Conservation (phyloP, 805 yeast species). For the Candida odintsovae region DNA sequence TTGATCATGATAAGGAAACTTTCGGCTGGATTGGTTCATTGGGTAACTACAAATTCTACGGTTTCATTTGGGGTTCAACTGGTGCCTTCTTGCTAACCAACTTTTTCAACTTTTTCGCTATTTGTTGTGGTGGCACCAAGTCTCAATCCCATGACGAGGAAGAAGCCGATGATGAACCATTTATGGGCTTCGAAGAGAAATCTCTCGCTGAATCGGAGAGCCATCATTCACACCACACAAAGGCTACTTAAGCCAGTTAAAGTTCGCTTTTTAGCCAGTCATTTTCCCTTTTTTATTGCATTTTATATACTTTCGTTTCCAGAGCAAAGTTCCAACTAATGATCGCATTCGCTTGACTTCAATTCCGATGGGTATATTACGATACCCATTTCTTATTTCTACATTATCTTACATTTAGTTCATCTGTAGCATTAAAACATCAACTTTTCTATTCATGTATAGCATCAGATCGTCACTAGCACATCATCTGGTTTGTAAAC, state of each 20-base stretch:
- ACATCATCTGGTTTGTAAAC: conserved; percentile 57
- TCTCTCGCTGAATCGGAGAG: neutral
- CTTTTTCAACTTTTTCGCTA: conserved; percentile 27
- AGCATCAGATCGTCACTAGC: conserved; percentile 21
- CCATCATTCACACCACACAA: neutral
- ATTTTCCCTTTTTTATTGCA: neutral
- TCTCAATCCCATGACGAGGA: conserved; percentile 1
- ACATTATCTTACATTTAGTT: neutral
- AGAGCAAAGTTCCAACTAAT: neutral
- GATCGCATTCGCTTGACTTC: neutral
- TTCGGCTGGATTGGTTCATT: conserved; percentile 54
- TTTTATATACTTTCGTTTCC: neutral
- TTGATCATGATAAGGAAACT: conserved; percentile 40
- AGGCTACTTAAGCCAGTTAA: too few species aligned
- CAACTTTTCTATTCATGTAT: neutral
- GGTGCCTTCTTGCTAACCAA: conserved; percentile 39
- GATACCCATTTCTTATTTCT: too few species aligned
- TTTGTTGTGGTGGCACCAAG: conserved; percentile 35
- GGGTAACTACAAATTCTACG: conserved; percentile 43
- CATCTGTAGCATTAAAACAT: neutral
- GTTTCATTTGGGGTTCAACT: conserved; percentile 59
- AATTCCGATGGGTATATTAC: neutral
- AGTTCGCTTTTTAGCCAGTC: neutral
- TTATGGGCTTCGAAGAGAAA: conserved; percentile 6
- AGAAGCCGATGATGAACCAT: conserved; percentile 3